Base-by-base conservation (phyloP, 108 stramenopile species). In the Nitzschia putrida region DNA sequence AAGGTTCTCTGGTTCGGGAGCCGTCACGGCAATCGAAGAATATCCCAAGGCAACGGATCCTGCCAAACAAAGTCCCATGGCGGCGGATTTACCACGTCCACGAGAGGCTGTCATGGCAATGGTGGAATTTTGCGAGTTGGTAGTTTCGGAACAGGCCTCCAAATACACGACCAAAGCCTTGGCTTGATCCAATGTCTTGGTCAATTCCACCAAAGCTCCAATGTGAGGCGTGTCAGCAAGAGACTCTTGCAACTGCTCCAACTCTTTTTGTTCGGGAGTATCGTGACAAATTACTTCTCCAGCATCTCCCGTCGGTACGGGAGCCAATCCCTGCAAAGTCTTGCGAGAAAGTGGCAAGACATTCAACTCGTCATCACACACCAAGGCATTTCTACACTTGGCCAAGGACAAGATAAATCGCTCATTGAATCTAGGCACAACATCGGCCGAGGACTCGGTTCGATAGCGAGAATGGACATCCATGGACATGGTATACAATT, bases 281-380 rank as follows among this genome's bases (percentile, higher is more conserved):
- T 83, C 68, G 60, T 26, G 59, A 37, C 77, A 45, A 13, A 89
- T 39, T 9, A 96, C 86, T 44, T 83, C 83, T 18, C 87, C 80
- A 21, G 77, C 85, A 54, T 85, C 88, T 13, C 80, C 84, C 22
- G 79, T 81, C 38, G 61, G 69, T 40, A 78, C 59, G 50, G 60
- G 57, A 20, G 56, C 66, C 80, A 91, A 66, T 54, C 72, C 54
- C 38, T 60, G 54, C 64, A 91, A 63, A 8, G 85, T 80, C 53
- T 73, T 79, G 43, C 79, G 80, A 21, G 88, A 92, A 20, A 99
- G 57, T 0, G 98, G 98, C 58, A 99, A 81, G 8, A 99, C 89
- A 84, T 99, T 99, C 67, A 99, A 78, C 79, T 99, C 99, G 63
- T 99, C 99, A 73, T 99, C 99, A 60, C 96, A 90, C 5, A 98